Conservation (phyloP, 352 stramenopile species). For the Elongisporangium prolatum region DNA sequence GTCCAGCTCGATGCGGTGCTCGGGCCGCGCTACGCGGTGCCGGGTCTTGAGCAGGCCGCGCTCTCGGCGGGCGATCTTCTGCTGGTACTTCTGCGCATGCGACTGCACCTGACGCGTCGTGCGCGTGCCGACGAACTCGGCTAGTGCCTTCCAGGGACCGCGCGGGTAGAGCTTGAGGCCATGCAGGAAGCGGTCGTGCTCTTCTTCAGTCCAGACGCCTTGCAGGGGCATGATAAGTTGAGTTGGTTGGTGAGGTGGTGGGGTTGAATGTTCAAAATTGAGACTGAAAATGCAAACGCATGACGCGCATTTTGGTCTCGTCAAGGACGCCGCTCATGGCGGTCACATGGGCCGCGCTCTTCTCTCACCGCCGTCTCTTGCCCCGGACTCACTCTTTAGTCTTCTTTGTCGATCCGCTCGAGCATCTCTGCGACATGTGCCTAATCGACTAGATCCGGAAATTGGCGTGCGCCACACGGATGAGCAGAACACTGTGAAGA, state of each 20-base stretch:
- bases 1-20: constrained; percentile 27
- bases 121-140: constrained; percentile 41
- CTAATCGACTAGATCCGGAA: not conserved
- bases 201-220: constrained; percentile 42
- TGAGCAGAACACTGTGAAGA: not conserved
- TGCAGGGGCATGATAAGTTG: not conserved
- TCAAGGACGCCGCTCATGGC: not conserved
- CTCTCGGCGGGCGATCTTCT: constrained; percentile 46
- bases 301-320: not conserved
- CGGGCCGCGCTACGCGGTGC: constrained; percentile 24
- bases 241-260: not conserved
- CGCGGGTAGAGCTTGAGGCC: constrained; percentile 45
- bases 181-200: constrained; percentile 58
- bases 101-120: constrained; percentile 56
- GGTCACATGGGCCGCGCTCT: not conserved
- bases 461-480: not conserved
- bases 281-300: not conserved
- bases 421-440: not conserved
- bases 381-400: not conserved
- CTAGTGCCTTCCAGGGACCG: constrained; percentile 50
- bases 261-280: not conserved
- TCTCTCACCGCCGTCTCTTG: not conserved
- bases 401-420: not conserved
- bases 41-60: constrained; percentile 39
- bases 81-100: constrained; percentile 59